These are phyloP conservation scores for Wickerhamomyces bovis DNA, from an alignment of 805 yeast species.

Conservation along the genomic window DNA sequence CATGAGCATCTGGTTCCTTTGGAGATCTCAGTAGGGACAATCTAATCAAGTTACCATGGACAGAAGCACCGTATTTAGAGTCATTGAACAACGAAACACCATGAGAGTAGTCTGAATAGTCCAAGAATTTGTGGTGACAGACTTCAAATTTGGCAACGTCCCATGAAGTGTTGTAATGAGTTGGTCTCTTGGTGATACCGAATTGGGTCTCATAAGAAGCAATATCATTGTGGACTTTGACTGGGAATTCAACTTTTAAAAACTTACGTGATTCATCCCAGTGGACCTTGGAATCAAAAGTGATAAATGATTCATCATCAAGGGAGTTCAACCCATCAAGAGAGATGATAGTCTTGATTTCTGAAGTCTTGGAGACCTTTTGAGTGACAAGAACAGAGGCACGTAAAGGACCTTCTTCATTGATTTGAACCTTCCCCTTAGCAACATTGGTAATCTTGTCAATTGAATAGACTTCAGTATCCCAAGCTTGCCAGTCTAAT, in stretches of 20 bases:
- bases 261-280: constrained; percentile 90
- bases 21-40: constrained; percentile 84
- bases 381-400: constrained; percentile 60
- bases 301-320: constrained; percentile 35
- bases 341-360: constrained; percentile 63
- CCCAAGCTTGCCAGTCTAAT: constrained; percentile 93
- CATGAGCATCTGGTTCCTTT: constrained; percentile 89
- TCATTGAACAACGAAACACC: constrained; percentile 85
- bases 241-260: constrained; percentile 93
- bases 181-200: constrained; percentile 87
- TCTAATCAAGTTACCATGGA: constrained; percentile 90
- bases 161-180: constrained; percentile 94
- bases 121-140: constrained; percentile 91
- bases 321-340: constrained; percentile 46
- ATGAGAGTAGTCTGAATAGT: constrained; percentile 76
- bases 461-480: constrained; percentile 84
- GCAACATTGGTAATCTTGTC: constrained; percentile 56
- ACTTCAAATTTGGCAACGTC: constrained; percentile 96
- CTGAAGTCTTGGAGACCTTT: constrained; percentile 49
- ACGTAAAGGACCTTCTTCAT: constrained; percentile 49
- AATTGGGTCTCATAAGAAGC: constrained; percentile 93
- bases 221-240: constrained; percentile 63
- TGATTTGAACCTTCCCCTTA: constrained; percentile 30
- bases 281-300: constrained; percentile 53
- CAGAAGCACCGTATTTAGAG: constrained; percentile 85